Conservation (phyloP, 331 rosid genomes). For the Pyrus hybrid region DNA sequence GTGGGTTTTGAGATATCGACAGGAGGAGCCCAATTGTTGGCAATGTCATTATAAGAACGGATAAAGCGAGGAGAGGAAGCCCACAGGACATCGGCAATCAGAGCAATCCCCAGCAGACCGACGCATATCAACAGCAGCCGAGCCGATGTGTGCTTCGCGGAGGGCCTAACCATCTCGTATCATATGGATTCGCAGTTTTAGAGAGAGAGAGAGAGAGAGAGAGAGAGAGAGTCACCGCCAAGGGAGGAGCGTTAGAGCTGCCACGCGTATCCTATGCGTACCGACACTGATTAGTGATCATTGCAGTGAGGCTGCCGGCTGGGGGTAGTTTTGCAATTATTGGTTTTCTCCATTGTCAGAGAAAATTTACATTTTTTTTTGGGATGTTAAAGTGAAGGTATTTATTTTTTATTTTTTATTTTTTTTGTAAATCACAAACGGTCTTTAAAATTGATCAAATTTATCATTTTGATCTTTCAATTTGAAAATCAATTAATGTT, state of each 20-base stretch:
- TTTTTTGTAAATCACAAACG: rapidly evolving
- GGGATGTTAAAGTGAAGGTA: no score
- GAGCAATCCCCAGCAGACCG: slow-evolving; percentile 53
- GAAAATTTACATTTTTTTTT: background rate
- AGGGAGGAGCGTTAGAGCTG: background rate
- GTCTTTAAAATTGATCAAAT: no score
- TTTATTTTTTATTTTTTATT: background rate
- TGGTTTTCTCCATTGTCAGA: background rate
- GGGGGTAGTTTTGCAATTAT: background rate
- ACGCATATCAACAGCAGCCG: slow-evolving; percentile 49
- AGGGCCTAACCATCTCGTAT: slow-evolving; percentile 43
- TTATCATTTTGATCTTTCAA: rapidly evolving
- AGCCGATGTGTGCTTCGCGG: slow-evolving; percentile 51
- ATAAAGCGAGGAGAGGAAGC: slow-evolving; percentile 26
- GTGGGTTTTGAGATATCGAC: slow-evolving; percentile 2
- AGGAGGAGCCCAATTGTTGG: slow-evolving; percentile 29
- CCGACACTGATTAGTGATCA: background rate
- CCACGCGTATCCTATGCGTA: no score
- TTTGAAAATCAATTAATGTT: no score
- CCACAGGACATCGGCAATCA: slow-evolving; percentile 60
- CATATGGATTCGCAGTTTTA: background rate
- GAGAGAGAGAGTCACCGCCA: background rate
- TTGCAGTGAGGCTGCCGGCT: background rate
- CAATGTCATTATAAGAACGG: background rate
- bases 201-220: background rate